Evolutionary conservation across 306 rosid genomes (phyloP).

Genomic region (Cicer cuneatum): DNA sequence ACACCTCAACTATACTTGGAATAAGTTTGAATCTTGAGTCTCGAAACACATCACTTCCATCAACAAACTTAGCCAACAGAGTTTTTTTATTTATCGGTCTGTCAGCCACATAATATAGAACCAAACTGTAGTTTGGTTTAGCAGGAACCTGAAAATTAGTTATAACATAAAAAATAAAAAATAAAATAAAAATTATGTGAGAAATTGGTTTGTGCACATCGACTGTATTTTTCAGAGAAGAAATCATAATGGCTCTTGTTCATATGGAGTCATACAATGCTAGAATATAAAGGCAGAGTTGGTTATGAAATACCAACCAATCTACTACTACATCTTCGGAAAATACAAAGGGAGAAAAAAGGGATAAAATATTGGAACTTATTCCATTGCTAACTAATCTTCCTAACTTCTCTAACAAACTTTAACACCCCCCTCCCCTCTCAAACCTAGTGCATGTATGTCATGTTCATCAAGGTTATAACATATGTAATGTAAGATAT

Average conservation of each 20-base stretch:
- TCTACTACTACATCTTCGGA: slow-evolving; percentile 25
- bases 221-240: slow-evolving; percentile 16
- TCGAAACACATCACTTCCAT: slow-evolving; percentile 77
- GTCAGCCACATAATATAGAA: slow-evolving; percentile 83
- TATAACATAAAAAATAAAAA: background rate
- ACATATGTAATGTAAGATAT: too few relatives aligned
- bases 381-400: slow-evolving; percentile 17
- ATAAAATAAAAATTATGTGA: slow-evolving; percentile 3
- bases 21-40: slow-evolving; percentile 93
- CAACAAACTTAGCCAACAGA: slow-evolving; percentile 78
- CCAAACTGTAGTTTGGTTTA: slow-evolving; percentile 93
- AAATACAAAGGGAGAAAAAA: background rate
- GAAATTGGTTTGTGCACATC: slow-evolving; percentile 23
- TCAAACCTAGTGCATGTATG: too few relatives aligned
- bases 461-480: too few relatives aligned
- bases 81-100: slow-evolving; percentile 77
- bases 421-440: background rate
- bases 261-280: slow-evolving; percentile 12
- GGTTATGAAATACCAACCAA: slow-evolving; percentile 5
- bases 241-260: slow-evolving; percentile 10
- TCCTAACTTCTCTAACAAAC: background rate
- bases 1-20: slow-evolving; percentile 94
- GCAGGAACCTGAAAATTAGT: slow-evolving; percentile 80
- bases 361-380: slow-evolving; percentile 1
- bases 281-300: slow-evolving; percentile 23